These are phyloP conservation scores for Pseudocercospora fijiensis DNA, from an alignment of 2,329 filamentous ascomycete genomes.

Conservation along the genomic window DNA sequence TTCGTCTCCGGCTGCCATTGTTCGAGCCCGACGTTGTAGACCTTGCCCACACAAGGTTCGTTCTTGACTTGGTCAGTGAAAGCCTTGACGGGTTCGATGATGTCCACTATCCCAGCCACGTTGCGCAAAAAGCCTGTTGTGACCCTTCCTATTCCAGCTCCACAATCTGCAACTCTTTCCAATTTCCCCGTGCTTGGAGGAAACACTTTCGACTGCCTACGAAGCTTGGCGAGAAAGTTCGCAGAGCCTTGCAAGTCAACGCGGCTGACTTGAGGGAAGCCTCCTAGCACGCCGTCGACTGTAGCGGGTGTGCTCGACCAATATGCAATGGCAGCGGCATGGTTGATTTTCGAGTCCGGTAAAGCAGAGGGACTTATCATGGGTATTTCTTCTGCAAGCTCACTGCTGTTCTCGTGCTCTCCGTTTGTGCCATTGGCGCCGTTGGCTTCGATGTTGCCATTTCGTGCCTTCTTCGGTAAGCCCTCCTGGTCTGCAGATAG, in stretches of 20 bases:
- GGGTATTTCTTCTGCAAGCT: slow-evolving; percentile 16
- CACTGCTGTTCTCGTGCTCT: slow-evolving; percentile 5
- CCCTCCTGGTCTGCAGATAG: slow-evolving; percentile 8
- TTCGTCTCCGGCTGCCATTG: slow-evolving; percentile 57
- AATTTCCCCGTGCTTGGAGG: slow-evolving; percentile 34
- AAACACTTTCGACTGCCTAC: slow-evolving; percentile 40
- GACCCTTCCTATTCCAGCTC: slow-evolving; percentile 76
- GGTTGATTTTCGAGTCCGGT: slow-evolving; percentile 48
- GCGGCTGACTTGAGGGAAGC: slow-evolving; percentile 65
- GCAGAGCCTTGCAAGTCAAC: slow-evolving; percentile 70
- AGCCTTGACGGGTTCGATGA: slow-evolving; percentile 80
- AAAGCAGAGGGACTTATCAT: slow-evolving; percentile 3
- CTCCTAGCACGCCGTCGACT: slow-evolving; percentile 77
- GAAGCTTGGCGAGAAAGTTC: slow-evolving; percentile 68
- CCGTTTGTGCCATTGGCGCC: background rate
- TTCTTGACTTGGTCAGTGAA: slow-evolving; percentile 65
- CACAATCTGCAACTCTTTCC: slow-evolving; percentile 56
- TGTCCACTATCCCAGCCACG: slow-evolving; percentile 70
- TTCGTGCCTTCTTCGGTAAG: slow-evolving; percentile 15
- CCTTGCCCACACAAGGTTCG: slow-evolving; percentile 55
- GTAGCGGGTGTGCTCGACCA: slow-evolving; percentile 55
- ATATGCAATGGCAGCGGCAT: slow-evolving; percentile 48
- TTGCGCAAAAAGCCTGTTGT: slow-evolving; percentile 73
- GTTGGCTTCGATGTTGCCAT: background rate
- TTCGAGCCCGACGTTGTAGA: slow-evolving; percentile 74